Base-by-base conservation (phyloP, 2,329 filamentous ascomycete genomes). In the Tolypocladium pustulatum region DNA sequence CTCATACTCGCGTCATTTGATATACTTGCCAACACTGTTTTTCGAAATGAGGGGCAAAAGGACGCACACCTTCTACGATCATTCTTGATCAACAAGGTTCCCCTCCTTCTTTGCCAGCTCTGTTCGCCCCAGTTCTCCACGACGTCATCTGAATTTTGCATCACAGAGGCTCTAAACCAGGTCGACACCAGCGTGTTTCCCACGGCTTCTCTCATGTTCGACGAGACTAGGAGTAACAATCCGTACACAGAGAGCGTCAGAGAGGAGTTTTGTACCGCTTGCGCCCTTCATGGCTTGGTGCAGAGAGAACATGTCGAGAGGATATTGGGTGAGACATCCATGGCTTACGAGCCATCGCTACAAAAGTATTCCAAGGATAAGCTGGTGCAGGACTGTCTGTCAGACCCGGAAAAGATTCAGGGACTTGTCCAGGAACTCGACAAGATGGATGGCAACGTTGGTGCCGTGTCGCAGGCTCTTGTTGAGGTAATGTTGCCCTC, bases 1-100 rank as follows among this genome's bases (percentile, higher is more conserved):
- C 78, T 97, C 2, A 88, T 97, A 49, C 82, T 93, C 12, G 90
- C 91, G 1, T 87, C 91, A 0, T 97, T 99, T 67, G 92, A 97
- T 66, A 82, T 95, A 6, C 78, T 99, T 20, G 89, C 91, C 40
- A 96, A 96, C 67, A 88, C 89, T 6, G 89, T 93, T 62, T 90
- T 94, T 64, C 84, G 80, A 7, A 81, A 78, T 51, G 81, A 84
- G 61, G 77, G 77, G 0, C 74, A 74, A 49, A 78, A 78, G 58
- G 76, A 79, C 7, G 89, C 90, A 58, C 87, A 91, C 60, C 75
- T 93, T 22, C 80, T 96, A 56, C 87, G 91, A 40, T 95, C 92
- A 0, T 99, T 94, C 69, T 78, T 99, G 30, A 88, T 95, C 65
- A 85, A 85, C 71, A 85, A 85, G 64, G 71, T 85, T 20, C 82